phyloP scores from a whole-genome alignment of 208 protist genomes.

The Crithidia brevicula region DNA sequence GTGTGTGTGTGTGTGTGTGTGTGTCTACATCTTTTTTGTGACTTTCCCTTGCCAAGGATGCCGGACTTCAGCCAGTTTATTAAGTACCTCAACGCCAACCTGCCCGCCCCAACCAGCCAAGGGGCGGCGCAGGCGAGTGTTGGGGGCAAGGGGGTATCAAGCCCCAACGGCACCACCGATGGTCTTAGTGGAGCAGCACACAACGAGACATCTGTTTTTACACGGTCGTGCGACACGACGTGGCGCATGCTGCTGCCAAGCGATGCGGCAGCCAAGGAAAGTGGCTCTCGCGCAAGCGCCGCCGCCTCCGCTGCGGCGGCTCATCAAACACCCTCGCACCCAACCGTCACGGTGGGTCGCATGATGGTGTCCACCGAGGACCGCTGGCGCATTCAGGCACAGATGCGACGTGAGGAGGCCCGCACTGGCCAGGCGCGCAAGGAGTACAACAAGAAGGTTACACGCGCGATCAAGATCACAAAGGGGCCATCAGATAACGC shows the following conservation, averaged over 20 bases:
- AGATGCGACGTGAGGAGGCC: constrained; percentile 86
- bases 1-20: constrained; percentile 1
- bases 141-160: constrained; percentile 13
- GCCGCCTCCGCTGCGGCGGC: constrained; percentile 15
- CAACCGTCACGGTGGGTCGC: constrained; percentile 63
- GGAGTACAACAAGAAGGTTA: constrained; percentile 93
- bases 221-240: constrained; percentile 62
- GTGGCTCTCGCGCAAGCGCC: constrained; percentile 18
- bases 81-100: constrained; percentile 78
- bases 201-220: constrained; percentile 37
- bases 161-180: constrained; percentile 11
- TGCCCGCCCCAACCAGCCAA: constrained; percentile 49
- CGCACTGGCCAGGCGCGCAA: constrained; percentile 68
- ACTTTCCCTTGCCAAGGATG: constrained; percentile 34
- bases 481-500: constrained; percentile 70
- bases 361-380: constrained; percentile 85
- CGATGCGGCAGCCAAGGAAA: constrained; percentile 59
- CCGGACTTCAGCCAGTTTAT: constrained; percentile 80
- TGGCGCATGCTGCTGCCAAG: constrained; percentile 67
- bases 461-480: constrained; percentile 73
- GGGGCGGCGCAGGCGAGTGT: constrained; percentile 13
- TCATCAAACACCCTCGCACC: constrained; percentile 22
- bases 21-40: background rate
- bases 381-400: constrained; percentile 84
- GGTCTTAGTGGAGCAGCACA: background rate